phyloP scores from a whole-genome alignment of 805 yeast genomes.

The Cyberlindnera misumaiensis region DNA sequence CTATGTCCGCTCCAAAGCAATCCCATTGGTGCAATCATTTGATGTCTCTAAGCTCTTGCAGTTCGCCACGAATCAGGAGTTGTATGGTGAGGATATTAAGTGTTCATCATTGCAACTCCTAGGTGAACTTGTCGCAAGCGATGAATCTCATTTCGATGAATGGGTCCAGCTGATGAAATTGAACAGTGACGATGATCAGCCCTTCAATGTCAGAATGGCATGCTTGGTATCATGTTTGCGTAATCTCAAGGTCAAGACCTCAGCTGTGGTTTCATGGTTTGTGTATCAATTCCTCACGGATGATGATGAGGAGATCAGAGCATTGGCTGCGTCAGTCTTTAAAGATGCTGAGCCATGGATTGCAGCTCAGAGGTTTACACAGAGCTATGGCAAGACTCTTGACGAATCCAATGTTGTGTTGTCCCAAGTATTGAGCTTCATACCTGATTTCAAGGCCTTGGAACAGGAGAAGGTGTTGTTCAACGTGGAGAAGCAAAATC shows the following conservation, averaged over 20 bases:
- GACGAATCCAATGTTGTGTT: slow-evolving; percentile 10
- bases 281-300: slow-evolving; percentile 43
- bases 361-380: slow-evolving; percentile 23
- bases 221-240: slow-evolving; percentile 37
- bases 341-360: slow-evolving; percentile 29
- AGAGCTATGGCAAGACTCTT: slow-evolving; percentile 5
- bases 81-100: slow-evolving; percentile 39
- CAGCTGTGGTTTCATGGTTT: slow-evolving; percentile 19
- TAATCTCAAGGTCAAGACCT: slow-evolving; percentile 10
- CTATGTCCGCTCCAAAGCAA: slow-evolving; percentile 36
- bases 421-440: slow-evolving; percentile 9
- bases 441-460: slow-evolving; percentile 14
- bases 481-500: slow-evolving; percentile 60
- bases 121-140: slow-evolving; percentile 35
- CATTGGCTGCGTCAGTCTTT: slow-evolving; percentile 37
- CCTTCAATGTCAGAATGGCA: slow-evolving; percentile 39
- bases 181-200: slow-evolving; percentile 33
- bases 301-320: slow-evolving; percentile 60
- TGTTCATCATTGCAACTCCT: slow-evolving; percentile 44
- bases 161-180: slow-evolving; percentile 10
- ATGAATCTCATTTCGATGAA: slow-evolving; percentile 23
- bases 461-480: slow-evolving; percentile 40
- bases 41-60: slow-evolving; percentile 24
- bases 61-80: slow-evolving; percentile 23
- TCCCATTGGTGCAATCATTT: slow-evolving; percentile 17